Conservation (phyloP, 2,329 filamentous ascomycete species). For the Acephala macrosclerotiorum region DNA sequence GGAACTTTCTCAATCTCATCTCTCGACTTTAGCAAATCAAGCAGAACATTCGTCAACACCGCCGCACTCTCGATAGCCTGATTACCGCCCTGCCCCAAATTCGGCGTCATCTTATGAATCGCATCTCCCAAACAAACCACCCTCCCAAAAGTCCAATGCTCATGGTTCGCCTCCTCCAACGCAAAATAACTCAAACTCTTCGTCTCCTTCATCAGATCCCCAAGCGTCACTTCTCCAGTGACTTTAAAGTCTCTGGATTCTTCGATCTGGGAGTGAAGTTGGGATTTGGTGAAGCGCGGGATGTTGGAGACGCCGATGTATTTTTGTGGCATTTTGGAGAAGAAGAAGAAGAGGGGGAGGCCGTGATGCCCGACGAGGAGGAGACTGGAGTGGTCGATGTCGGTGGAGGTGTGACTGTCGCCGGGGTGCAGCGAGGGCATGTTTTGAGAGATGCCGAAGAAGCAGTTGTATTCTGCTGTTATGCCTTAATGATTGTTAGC, state of each 20-base stretch:
- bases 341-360: conserved; percentile 36
- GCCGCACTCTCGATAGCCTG: conserved; percentile 50
- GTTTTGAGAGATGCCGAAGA: conserved; percentile 35
- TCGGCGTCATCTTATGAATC: conserved; percentile 42
- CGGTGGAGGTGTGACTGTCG: conserved; percentile 21
- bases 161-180: conserved; percentile 33
- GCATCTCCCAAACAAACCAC: conserved; percentile 38
- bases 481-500: conserved; percentile 30
- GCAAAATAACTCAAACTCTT: conserved; percentile 23
- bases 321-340: conserved; percentile 30
- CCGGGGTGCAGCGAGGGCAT: conserved; percentile 25
- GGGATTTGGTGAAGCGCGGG: conserved; percentile 29
- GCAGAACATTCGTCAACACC: conserved; percentile 42
- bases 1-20: not conserved
- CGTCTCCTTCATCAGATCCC: conserved; percentile 23
- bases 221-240: conserved; percentile 26
- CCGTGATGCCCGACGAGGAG: conserved; percentile 28
- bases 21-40: not conserved
- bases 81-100: conserved; percentile 50
- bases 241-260: conserved; percentile 27
- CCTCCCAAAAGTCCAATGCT: conserved; percentile 35
- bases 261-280: conserved; percentile 25
- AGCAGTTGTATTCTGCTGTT: conserved; percentile 36
- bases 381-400: conserved; percentile 31
- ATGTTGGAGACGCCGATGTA: conserved; percentile 25